A percentile compares a stretch with the other conserved stretches of the same genome.
These are phyloP conservation scores for Rhynchosporium agropyri DNA, from an alignment of 2,329 filamentous ascomycete genomes.

Conservation along the genomic window DNA sequence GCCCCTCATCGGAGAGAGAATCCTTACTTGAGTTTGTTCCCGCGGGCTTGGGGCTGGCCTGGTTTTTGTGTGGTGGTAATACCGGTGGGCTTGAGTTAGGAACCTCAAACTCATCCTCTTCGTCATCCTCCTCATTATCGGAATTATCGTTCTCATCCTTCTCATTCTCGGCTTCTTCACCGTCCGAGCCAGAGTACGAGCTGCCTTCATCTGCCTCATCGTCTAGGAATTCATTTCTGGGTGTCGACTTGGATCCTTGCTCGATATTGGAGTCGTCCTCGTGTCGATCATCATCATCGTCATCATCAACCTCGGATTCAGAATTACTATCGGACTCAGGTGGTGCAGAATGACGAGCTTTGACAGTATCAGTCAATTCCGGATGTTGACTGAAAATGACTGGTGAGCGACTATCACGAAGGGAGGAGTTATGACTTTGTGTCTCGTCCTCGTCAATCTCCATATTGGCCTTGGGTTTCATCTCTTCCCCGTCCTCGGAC, in stretches of 20 bases:
- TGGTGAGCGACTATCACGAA: conserved; percentile 39
- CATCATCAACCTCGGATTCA: conserved; percentile 20
- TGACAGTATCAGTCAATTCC: conserved; percentile 2
- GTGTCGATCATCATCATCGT: conserved; percentile 11
- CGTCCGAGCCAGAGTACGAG: conserved; percentile 7
- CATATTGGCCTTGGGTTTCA: conserved; percentile 2
- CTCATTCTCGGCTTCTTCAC: conserved; percentile 3
- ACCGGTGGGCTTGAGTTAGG: conserved; percentile 29
- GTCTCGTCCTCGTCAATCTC: conserved; percentile 28
- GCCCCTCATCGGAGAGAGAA: conserved; percentile 27
- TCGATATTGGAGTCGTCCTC: conserved; percentile 3
- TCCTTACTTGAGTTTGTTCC: conserved; percentile 31
- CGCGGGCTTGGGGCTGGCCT: conserved; percentile 14
- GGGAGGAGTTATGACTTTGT: conserved; percentile 33
- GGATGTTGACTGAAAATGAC: conserved; percentile 34
- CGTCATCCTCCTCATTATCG: conserved; percentile 23
- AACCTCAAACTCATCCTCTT: conserved; percentile 20
- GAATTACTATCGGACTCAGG: conserved; percentile 11
- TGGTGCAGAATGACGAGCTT: conserved; percentile 10
- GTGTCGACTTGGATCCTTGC: background rate
- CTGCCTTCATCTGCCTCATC: conserved; percentile 5
- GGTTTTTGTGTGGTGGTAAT: conserved; percentile 21
- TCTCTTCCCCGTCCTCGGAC: conserved; percentile 20
- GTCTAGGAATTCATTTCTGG: background rate
- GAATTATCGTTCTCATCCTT: conserved; percentile 8